Evolutionary conservation across 352 stramenopile genomes (phyloP).

Genomic region (Thraustochytrium sp.): DNA sequence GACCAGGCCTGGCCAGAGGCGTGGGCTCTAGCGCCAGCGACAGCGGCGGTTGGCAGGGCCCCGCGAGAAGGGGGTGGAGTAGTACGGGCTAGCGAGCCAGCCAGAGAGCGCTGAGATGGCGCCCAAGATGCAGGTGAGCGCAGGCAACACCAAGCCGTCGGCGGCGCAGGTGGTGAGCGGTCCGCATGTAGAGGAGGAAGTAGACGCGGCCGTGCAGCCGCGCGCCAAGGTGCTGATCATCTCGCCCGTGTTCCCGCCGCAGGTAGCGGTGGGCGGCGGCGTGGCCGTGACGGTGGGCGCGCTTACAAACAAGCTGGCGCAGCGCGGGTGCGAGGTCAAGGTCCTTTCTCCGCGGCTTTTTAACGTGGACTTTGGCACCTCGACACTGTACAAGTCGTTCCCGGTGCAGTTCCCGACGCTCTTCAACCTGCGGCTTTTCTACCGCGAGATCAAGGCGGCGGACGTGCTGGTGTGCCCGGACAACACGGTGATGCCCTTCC

Average conservation of each 20-base stretch:
- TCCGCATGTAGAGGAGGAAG: background rate
- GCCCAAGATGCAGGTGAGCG: background rate
- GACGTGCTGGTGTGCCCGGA: conserved; percentile 34
- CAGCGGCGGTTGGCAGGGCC: too few relatives aligned
- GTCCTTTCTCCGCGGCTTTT: conserved; percentile 4
- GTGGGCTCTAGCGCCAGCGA: too few relatives aligned
- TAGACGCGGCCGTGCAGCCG: background rate
- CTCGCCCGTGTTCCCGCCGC: conserved; percentile 29
- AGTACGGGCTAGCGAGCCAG: too few relatives aligned
- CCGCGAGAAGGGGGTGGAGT: too few relatives aligned
- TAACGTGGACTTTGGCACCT: conserved; percentile 38
- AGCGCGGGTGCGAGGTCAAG: conserved; percentile 3
- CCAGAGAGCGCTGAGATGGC: too few relatives aligned
- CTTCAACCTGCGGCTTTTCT: conserved; percentile 32
- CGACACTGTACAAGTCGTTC: conserved; percentile 24
- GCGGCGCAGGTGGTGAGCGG: background rate
- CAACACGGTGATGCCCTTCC: conserved; percentile 40
- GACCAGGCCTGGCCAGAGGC: too few relatives aligned
- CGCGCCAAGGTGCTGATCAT: conserved; percentile 14
- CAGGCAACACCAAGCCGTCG: background rate
- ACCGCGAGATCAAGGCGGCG: background rate
- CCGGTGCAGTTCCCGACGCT: conserved; percentile 39
- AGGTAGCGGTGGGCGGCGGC: conserved; percentile 25
- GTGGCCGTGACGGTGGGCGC: conserved; percentile 33
- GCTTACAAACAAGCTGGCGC: conserved; percentile 26